Percentiles rank a stretch among this genome's conserved stretches.
Evolutionary conservation across 768 basidiomycete species (phyloP).

Genomic region (Mycena belliarum): DNA sequence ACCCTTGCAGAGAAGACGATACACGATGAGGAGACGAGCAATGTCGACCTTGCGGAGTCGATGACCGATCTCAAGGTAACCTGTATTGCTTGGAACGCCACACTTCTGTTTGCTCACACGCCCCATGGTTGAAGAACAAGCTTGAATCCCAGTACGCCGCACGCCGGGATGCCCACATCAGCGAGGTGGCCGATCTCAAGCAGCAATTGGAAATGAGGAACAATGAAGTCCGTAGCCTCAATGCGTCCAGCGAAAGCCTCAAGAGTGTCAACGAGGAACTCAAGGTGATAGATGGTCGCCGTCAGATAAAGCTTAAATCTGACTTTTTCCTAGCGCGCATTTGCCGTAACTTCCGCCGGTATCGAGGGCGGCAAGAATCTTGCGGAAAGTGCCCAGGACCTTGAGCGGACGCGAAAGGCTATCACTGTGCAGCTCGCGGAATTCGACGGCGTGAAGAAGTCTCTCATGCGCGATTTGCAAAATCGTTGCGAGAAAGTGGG

Average conservation of each 20-base stretch:
- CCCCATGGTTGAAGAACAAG: constrained; percentile 61
- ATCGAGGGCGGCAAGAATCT: constrained; percentile 97
- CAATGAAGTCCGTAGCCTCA: constrained; percentile 82
- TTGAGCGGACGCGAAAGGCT: constrained; percentile 94
- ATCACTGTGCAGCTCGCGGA: constrained; percentile 98
- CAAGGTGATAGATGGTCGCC: constrained; percentile 60
- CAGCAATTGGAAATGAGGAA: constrained; percentile 85
- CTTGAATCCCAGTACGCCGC: constrained; percentile 92
- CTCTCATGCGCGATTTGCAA: constrained; percentile 96
- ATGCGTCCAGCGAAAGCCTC: constrained; percentile 86
- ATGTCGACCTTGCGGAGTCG: constrained; percentile 79
- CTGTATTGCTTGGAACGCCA: constrained; percentile 16
- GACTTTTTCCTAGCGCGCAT: constrained; percentile 72
- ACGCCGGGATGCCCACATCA: constrained; percentile 85
- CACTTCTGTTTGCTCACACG: constrained; percentile 18
- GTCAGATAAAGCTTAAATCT: constrained; percentile 17
- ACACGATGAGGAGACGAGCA: constrained; percentile 82
- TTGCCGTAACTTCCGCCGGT: constrained; percentile 95
- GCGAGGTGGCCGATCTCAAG: constrained; percentile 83
- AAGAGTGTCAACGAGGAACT: constrained; percentile 98
- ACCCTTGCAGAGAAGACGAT: constrained; percentile 79
- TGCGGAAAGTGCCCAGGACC: constrained; percentile 94
- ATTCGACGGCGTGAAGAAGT: constrained; percentile 98
- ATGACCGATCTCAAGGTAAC: constrained; percentile 88
- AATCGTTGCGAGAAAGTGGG: constrained; percentile 98